Conservation (phyloP, 2,329 filamentous ascomycete genomes). For the Tolypocladium cylindrosporum region DNA sequence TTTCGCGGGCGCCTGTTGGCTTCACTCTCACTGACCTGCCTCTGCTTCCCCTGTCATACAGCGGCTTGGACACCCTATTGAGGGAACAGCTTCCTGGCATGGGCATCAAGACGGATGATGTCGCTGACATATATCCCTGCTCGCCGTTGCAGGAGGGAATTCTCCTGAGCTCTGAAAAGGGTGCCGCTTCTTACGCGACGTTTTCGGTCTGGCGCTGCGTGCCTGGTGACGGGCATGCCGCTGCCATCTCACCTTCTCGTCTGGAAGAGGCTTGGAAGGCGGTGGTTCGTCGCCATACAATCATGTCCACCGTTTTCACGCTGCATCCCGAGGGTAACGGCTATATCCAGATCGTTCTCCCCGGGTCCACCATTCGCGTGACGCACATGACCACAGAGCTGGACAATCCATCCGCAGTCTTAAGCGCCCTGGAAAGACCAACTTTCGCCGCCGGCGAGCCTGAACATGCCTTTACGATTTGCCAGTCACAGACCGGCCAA, state of each 20-base stretch:
- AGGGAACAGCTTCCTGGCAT: conserved; percentile 2
- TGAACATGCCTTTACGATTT: conserved; percentile 6
- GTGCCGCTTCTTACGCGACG: conserved; percentile 6
- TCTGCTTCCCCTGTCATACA: conserved; percentile 12
- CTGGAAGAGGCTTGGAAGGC: conserved; percentile 8
- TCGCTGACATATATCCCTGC: conserved; percentile 19
- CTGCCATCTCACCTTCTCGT: neutral
- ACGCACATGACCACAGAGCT: neutral
- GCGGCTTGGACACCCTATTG: conserved; percentile 1
- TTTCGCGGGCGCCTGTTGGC: neutral
- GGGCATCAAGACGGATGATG: neutral
- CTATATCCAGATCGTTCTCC: conserved; percentile 7
- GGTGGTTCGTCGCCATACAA: conserved; percentile 1
- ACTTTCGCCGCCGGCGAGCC: conserved; percentile 4
- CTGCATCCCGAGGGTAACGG: conserved; percentile 5
- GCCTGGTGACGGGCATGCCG: neutral
- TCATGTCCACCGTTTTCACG: conserved; percentile 4
- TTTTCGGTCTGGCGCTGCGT: conserved; percentile 11
- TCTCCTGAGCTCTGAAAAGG: conserved; percentile 19
- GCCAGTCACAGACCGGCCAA: conserved; percentile 3
- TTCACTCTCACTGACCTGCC: conserved; percentile 23
- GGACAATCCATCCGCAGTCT: neutral
- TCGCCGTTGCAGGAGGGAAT: conserved; percentile 27
- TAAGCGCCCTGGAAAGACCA: neutral
- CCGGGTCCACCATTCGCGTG: neutral